Evolutionary conservation across 129 eudicot genomes (phyloP), one percentile per base, ranked within the genome.

Genomic region (Glebionis coronaria): DNA sequence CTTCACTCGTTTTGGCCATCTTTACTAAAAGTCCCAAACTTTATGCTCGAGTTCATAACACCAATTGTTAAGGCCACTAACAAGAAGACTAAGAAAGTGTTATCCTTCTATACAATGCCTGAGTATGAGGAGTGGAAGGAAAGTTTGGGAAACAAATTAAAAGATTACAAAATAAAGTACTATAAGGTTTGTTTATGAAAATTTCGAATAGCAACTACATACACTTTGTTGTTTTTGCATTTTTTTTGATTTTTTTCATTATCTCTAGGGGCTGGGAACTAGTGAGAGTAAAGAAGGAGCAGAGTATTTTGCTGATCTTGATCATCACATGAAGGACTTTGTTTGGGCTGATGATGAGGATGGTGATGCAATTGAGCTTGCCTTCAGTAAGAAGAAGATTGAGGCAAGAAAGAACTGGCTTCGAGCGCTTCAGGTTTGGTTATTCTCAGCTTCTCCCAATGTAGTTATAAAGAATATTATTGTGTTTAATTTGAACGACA

Each of bases 1-100:
- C 81, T 93, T 73, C 98, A 93, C 38, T 65, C 98, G 16, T 93
- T 93, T 71, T 93, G 98, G 98, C 98, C 98, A 21, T 88, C 98
- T 45, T 73, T 93, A 77, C 81, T 93, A n/a, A 93, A 80, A 84
- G 69, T 88, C 56, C 97, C 98, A 5, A 62, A 87, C 53, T 93
- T 93, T 76, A 61, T 93, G 64, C 50, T 93, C 14, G 98, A 93
- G 72, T 93, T 93, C 61, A 86, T 93, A 4, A 93, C 97, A 5
- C 98, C 98, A 6, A 87, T 93, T 56, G 92, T 93, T 21, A 93
- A 89, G 92, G 98, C 88, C 21, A 91, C 91, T 66, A 78, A 81
- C 55, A 77, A 77, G 52, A 83, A 66, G 60, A 79, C 75, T 27
- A 84, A 78, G 12, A 74, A 31, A 56, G 86, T 78, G 31, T 0